Evolutionary conservation across 169 alveolate genomes (phyloP), one percentile per base, ranked within the genome.

Genomic region (Plasmodium vinckei): DNA sequence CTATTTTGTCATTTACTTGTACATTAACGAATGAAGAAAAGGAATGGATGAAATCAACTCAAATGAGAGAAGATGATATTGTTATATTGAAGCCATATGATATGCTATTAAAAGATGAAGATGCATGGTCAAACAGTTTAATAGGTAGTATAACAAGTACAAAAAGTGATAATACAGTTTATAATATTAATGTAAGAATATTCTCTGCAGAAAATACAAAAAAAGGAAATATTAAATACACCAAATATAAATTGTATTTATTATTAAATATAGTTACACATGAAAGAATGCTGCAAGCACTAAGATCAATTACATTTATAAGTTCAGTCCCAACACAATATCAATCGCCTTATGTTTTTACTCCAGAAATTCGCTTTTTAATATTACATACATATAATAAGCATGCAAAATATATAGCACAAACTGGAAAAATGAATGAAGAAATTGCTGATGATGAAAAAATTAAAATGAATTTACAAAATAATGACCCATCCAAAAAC

Each of bases 271-370:
- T 82, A 39, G 90, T 82, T 5, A 82, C 90, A 6, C 90, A 82
- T 82, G 90, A 87, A 70, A 65, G 96, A 69, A 93, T 93, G 96
- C 23, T 93, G 63, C 94, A 92, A 49, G 95, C 96, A 0, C 84
- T 92, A 21, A 72, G 72, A 70, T 60, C 91, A 1, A 68, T 93
- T 39, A 92, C 96, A 23, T 93, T 89, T 79, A 72, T 72, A 17
- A 86, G 91, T 54, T 65, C 91, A 7, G 56, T 82, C 2, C 90
- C 90, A 9, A 82, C 90, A 9, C 73, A 70, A 60, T 67, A 82
- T 27, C 90, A 82, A 82, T 82, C 90, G 3, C 90, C 90, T 4
- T 82, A 82, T 27, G 90, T 82, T 23, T 82, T 82, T 47, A 82
- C 90, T 12, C 90, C 90, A 27, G 90, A 82, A 82, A 82, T 82